Conservation (phyloP, 257 asterid species). For the Primulina eburnea region DNA sequence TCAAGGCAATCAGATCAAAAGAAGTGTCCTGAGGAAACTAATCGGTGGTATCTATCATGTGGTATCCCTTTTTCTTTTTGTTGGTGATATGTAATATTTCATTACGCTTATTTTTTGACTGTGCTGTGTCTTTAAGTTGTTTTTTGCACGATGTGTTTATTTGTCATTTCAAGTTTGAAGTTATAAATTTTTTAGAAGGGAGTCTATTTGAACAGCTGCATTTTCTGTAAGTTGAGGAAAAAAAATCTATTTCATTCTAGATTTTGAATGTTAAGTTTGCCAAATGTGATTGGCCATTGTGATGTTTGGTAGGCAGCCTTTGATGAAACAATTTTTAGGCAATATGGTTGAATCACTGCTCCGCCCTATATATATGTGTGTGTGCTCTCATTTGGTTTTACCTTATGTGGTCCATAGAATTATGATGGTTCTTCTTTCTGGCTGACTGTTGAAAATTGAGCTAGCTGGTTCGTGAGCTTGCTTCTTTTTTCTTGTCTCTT, state of each 20-base stretch:
- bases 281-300: not conserved
- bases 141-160: conserved; percentile 7
- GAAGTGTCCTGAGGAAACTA: conserved; percentile 33
- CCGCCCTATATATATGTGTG: not conserved
- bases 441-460: not conserved
- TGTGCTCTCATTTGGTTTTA: conserved; percentile 5
- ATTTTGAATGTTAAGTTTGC: not conserved
- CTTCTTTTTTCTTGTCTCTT: conserved; percentile 9
- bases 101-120: not conserved
- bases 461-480: not conserved
- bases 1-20: conserved; percentile 49
- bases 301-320: not conserved
- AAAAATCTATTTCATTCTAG: no score
- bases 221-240: not conserved
- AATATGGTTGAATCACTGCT: conserved; percentile 10
- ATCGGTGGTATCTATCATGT: conserved; percentile 29
- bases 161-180: conserved; percentile 12
- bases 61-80: not conserved
- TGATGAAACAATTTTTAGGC: not conserved
- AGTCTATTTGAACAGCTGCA: conserved; percentile 1
- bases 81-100: conserved; percentile 7
- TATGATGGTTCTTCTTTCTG: not conserved
- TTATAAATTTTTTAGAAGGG: not conserved
- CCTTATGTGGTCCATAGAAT: not conserved
- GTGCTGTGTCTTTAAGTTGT: not conserved